Percentiles rank a stretch among this genome's conserved stretches.
phyloP scores from a whole-genome alignment of 1,139 yeast species.

The Pichia sp. region DNA sequence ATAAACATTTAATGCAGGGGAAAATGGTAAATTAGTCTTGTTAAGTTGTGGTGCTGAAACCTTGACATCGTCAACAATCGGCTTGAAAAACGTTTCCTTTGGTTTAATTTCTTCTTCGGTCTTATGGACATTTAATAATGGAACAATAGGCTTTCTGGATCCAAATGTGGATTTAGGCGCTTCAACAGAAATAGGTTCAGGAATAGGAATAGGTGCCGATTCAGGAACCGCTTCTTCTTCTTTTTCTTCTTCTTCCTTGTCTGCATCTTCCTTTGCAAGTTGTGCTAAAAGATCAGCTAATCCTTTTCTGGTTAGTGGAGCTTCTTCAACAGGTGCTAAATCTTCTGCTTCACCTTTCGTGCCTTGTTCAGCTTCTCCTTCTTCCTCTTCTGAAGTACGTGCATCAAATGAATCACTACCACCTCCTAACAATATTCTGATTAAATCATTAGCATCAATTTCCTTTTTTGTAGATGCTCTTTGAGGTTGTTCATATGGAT shows the following conservation, averaged over 20 bases:
- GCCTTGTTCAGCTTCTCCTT: background rate
- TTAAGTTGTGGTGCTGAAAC: slow-evolving; percentile 40
- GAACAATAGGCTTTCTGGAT: slow-evolving; percentile 19
- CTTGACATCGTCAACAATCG: slow-evolving; percentile 26
- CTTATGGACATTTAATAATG: slow-evolving; percentile 33
- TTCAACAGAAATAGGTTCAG: background rate
- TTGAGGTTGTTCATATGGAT: slow-evolving; percentile 6
- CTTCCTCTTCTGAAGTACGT: background rate
- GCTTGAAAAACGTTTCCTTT: background rate
- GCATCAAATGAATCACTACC: background rate
- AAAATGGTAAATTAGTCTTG: slow-evolving; percentile 37
- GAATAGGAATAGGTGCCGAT: background rate
- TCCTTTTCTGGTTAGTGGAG: slow-evolving; percentile 12
- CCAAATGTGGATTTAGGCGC: slow-evolving; percentile 1
- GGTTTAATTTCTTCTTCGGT: slow-evolving; percentile 22
- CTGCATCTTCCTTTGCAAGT: background rate
- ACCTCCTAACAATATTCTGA: slow-evolving; percentile 12
- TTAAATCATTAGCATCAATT: slow-evolving; percentile 12
- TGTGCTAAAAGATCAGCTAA: slow-evolving; percentile 11
- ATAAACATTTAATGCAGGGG: slow-evolving; percentile 52
- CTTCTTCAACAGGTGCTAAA: background rate
- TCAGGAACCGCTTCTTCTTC: background rate
- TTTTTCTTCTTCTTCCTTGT: background rate
- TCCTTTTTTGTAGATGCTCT: slow-evolving; percentile 4
- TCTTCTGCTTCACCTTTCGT: background rate